phyloP scores from a whole-genome alignment of 495 filamentous ascomycete genomes.

The Cladorrhinum samala region DNA sequence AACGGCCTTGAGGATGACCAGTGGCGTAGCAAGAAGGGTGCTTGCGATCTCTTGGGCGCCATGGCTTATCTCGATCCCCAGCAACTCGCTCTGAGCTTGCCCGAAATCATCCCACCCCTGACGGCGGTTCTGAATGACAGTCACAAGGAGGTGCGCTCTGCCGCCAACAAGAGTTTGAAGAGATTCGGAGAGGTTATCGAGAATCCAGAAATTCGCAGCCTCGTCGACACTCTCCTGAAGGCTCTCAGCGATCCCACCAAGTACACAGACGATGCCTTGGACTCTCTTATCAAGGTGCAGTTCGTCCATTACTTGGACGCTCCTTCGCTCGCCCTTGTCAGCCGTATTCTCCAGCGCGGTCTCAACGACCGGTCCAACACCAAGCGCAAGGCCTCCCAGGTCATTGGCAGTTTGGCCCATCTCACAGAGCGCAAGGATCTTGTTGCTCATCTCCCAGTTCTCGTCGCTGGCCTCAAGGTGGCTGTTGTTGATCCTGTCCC shows the following conservation, averaged over 20 bases:
- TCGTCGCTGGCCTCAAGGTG: constrained; percentile 82
- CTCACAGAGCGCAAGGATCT: constrained; percentile 94
- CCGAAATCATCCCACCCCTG: constrained; percentile 92
- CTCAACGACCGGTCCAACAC: constrained; percentile 85
- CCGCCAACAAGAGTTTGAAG: constrained; percentile 92
- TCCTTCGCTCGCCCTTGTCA: constrained; percentile 88
- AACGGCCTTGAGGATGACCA: constrained; percentile 91
- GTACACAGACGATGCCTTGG: constrained; percentile 90
- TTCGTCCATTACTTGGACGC: constrained; percentile 97
- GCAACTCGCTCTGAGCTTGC: constrained; percentile 83
- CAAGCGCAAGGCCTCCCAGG: constrained; percentile 91
- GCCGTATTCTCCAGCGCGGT: constrained; percentile 90
- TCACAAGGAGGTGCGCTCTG: constrained; percentile 88
- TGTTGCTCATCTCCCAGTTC: constrained; percentile 80
- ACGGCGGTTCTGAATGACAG: constrained; percentile 93
- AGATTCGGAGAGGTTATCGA: constrained; percentile 97
- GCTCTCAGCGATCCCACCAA: constrained; percentile 96
- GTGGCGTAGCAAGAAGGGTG: constrained; percentile 97
- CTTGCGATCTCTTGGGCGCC: constrained; percentile 89
- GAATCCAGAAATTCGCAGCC: constrained; percentile 89
- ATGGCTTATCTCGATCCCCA: constrained; percentile 98
- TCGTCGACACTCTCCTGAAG: constrained; percentile 87
- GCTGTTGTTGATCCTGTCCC: constrained; percentile 94
- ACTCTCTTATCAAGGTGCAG: constrained; percentile 87
- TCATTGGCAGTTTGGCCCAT: constrained; percentile 95